These are phyloP conservation scores for Lachnellula subtilissima DNA, from an alignment of 2,329 filamentous ascomycete genomes.

Conservation along the genomic window DNA sequence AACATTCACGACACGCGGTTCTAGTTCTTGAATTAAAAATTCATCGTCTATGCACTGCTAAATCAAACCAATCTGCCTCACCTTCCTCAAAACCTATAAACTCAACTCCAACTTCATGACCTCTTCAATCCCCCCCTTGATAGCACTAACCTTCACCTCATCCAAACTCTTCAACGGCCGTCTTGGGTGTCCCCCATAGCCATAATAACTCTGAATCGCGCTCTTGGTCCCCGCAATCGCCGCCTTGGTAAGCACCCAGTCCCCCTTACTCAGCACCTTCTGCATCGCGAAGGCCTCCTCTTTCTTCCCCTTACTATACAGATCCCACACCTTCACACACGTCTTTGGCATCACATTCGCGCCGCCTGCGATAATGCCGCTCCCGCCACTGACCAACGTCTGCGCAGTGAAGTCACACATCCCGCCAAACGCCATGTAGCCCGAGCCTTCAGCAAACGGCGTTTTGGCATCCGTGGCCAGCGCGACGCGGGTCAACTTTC, in stretches of 20 bases:
- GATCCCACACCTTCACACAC: slow-evolving; percentile 72
- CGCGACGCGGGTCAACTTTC: slow-evolving; percentile 81
- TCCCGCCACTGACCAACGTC: slow-evolving; percentile 72
- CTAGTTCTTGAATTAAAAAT: no score
- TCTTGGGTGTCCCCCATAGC: slow-evolving; percentile 74
- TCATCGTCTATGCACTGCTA: no score
- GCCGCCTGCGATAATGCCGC: slow-evolving; percentile 78
- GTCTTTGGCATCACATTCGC: slow-evolving; percentile 83
- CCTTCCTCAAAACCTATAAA: slow-evolving; percentile 19
- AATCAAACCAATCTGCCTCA: background rate
- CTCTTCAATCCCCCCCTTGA: slow-evolving; percentile 54
- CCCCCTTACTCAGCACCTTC: slow-evolving; percentile 69
- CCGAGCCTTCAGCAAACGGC: slow-evolving; percentile 51
- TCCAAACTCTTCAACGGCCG: slow-evolving; percentile 65
- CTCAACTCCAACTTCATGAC: slow-evolving; percentile 60
- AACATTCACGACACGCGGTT: no score
- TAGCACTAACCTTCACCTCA: slow-evolving; percentile 47
- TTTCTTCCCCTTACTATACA: slow-evolving; percentile 67
- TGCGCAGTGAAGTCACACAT: slow-evolving; percentile 85
- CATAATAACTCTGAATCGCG: slow-evolving; percentile 73
- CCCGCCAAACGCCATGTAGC: slow-evolving; percentile 82
- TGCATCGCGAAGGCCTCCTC: slow-evolving; percentile 73
- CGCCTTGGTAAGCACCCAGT: slow-evolving; percentile 79
- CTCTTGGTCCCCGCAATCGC: slow-evolving; percentile 84
- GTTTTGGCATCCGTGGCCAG: slow-evolving; percentile 67